phyloP scores from a whole-genome alignment of 768 basidiomycete genomes.

The Lactarius psammicola region DNA sequence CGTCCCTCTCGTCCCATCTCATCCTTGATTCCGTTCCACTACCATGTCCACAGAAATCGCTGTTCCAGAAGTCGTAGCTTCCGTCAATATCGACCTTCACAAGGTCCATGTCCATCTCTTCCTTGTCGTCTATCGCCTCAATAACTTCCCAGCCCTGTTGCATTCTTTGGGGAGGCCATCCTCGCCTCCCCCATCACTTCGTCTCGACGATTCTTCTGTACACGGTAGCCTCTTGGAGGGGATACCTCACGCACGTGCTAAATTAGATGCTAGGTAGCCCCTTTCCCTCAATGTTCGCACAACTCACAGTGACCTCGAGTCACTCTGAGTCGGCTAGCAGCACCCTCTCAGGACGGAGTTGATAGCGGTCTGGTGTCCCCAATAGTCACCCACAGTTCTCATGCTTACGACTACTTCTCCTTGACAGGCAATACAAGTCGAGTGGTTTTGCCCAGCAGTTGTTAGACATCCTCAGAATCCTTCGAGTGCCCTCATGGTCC shows the following conservation, averaged over 20 bases:
- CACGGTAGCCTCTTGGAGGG: conserved; percentile 56
- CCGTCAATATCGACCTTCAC: conserved; percentile 16
- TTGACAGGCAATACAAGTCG: conserved; percentile 62
- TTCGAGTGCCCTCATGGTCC: conserved; percentile 64
- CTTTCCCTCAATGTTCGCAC: conserved; percentile 28
- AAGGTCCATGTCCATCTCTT: conserved; percentile 16
- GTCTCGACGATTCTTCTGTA: conserved; percentile 38
- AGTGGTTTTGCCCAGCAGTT: conserved; percentile 52
- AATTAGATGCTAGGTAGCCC: conserved; percentile 68
- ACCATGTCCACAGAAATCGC: conserved; percentile 26
- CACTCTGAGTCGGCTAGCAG: conserved; percentile 13
- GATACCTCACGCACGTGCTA: conserved; percentile 53
- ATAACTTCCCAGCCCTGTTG: conserved; percentile 26
- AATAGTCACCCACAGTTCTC: conserved; percentile 36
- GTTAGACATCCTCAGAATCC: conserved; percentile 51
- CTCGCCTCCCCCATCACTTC: conserved; percentile 37
- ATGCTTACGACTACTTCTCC: conserved; percentile 25
- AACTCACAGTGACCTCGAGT: conserved; percentile 30
- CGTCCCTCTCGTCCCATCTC: background rate
- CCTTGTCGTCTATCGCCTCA: background rate
- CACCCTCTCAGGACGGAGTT: conserved; percentile 25
- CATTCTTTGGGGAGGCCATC: conserved; percentile 33
- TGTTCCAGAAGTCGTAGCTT: conserved; percentile 19
- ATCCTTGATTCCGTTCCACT: background rate
- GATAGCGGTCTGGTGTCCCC: conserved; percentile 37